Percentiles rank a stretch among this genome's conserved stretches.
Evolutionary conservation across 768 basidiomycete genomes (phyloP).

Genomic region (Clavaria fumosa): DNA sequence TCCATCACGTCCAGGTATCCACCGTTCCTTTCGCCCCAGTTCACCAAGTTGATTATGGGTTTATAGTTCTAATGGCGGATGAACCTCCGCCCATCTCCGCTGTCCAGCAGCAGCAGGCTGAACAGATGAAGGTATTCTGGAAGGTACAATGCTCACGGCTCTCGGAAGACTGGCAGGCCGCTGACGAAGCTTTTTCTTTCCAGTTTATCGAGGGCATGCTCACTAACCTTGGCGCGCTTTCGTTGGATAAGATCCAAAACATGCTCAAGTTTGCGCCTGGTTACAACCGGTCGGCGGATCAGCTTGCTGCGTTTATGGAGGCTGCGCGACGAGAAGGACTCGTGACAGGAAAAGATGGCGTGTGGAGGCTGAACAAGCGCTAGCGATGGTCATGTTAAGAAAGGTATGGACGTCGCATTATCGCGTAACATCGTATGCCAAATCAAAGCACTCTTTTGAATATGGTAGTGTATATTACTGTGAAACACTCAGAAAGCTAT

Average conservation of each 20-base stretch:
- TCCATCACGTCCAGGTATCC: constrained; percentile 15
- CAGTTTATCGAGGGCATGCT: constrained; percentile 89
- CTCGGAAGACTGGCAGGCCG: not conserved
- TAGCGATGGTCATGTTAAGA: too few relatives aligned
- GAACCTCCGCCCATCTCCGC: constrained; percentile 36
- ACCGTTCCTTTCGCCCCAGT: not conserved
- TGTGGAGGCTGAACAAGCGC: constrained; percentile 61
- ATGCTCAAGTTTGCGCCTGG: constrained; percentile 78
- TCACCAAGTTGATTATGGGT: constrained; percentile 1
- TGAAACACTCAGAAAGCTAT: too few relatives aligned
- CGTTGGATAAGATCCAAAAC: constrained; percentile 71
- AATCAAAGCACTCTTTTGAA: too few relatives aligned
- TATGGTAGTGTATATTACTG: too few relatives aligned
- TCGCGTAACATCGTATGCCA: too few relatives aligned
- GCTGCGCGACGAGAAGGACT: constrained; percentile 65
- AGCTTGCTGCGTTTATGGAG: constrained; percentile 69
- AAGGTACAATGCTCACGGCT: constrained; percentile 34
- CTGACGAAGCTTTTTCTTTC: not conserved
- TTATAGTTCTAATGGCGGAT: constrained; percentile 17
- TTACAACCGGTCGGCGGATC: constrained; percentile 68
- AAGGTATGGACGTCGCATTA: too few relatives aligned
- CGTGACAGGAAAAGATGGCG: constrained; percentile 51
- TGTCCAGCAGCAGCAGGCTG: constrained; percentile 60
- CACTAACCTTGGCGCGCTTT: constrained; percentile 64
- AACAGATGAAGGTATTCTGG: constrained; percentile 83